Base-by-base conservation (phyloP, 352 stramenopile genomes). In the Pythium sukuiense region DNA sequence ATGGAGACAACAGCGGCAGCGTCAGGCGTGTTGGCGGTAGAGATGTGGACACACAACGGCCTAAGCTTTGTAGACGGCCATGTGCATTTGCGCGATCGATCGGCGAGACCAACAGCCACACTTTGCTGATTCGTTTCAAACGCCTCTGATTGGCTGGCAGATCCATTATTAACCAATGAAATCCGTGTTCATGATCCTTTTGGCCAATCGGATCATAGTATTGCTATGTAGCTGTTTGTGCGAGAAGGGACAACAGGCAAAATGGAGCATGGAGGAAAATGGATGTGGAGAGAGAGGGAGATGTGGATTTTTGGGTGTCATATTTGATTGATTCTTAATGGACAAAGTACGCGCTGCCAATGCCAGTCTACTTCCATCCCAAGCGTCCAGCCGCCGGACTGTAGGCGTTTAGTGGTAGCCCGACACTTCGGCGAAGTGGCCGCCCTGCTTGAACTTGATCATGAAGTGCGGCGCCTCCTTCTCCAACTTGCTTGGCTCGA, bases 391-490 rank as follows among this genome's bases (percentile, higher is more conserved):
- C 33, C 20, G 20, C 20, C 35, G 8, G 16, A 29, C 33, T 52
- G 18, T 26, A 54, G 49, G 18, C 3, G 43, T 37, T 80, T 89
- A 95, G 80, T 95, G 87, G 80, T 93, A 95, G 48, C 87, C 85
- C 64, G 84, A 89, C 55, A 95, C 85, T 71, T 96, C 85, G 74
- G 92, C 82, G 79, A 99, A 99, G 77, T 99, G 96, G 49, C 96
- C 96, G 43, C 93, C 95, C 39, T 77, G 70, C 80, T 97, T 95
- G 81, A 96, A 99, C 72, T 95, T 91, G 77, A 98, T 84, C 63
- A 99, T 82, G 74, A 97, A 99, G 73, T 91, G 91, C 54, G 97
- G 97, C 29, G 95, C 93, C 63, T 98, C 84, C 77, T 98, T 98
- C 73, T 99, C 96, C 70, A 99, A 87, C 67, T 96, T 95, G 59